Evolutionary conservation across 345 rosid genomes (phyloP), one percentile per base, ranked within the genome.

Genomic region (Boechera retrofracta): DNA sequence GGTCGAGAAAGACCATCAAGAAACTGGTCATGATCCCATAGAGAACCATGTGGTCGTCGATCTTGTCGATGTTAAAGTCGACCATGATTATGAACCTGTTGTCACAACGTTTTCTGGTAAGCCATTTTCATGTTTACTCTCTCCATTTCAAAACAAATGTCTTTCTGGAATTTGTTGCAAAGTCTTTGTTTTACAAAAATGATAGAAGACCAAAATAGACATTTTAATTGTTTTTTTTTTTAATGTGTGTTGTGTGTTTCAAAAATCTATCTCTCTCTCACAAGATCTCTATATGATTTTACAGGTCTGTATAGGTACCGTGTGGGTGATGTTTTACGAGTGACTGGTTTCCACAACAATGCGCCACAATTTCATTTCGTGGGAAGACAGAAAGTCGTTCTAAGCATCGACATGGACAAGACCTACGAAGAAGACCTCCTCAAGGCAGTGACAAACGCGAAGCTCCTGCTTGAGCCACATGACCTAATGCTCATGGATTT

Each of bases 401-500:
- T 93, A 47, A 91, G 97, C 82, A 82, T 93, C 5, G 97, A 91
- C 79, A 83, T 91, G 0, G 98, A 93, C 77, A 93, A 89, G 82
- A 93, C 98, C 53, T 86, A 86, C 18, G 98, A 93, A 74, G 98
- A 88, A 21, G 97, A 93, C 72, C 86, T 93, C 8, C 77, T 87
- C 58, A 86, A 86, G 18, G 98, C 98, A 35, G 89, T 93, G 59
- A 83, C 87, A 52, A 73, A 79, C 67, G 91, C 96, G 6, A 87
- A 83, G 57, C 67, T 29, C 10, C 62, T 79, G 15, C 84, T 93
- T 0, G 88, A 88, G 73, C 89, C 88, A 21, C 87, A 81, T 1
- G 91, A 89, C 31, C 72, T 87, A 31, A 89, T 93, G 76, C 81
- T 93, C 24, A 82, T 85, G 0, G 98, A 93, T 71, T 91, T 89